phyloP scores from a whole-genome alignment of 805 yeast species.

The Kodamaea sagamina region DNA sequence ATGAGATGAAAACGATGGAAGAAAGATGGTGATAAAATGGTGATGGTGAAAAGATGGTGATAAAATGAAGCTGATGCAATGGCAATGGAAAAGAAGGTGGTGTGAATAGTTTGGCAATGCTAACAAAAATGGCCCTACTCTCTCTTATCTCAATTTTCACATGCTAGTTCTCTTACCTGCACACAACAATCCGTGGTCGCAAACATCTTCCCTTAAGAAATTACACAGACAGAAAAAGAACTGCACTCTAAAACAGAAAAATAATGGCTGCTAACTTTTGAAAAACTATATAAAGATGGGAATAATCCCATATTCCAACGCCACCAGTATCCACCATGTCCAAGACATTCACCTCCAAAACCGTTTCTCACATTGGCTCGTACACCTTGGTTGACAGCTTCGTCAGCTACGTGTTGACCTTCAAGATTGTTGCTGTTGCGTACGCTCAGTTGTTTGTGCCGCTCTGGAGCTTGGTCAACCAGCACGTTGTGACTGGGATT shows the following conservation, averaged over 20 bases:
- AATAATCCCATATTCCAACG: too few relatives aligned
- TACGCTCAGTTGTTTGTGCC: constrained; percentile 27
- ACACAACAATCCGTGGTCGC: neutral
- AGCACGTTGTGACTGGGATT: constrained; percentile 24
- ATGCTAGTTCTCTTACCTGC: neutral
- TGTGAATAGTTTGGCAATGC: too few relatives aligned
- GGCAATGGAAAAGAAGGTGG: too few relatives aligned
- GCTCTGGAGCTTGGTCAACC: constrained; percentile 22
- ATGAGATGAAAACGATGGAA: too few relatives aligned
- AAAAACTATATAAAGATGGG: constrained; percentile 14
- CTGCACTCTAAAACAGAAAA: constrained; percentile 3
- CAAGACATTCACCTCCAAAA: constrained; percentile 33
- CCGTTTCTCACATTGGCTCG: constrained; percentile 33
- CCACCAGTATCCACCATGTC: constrained; percentile 16
- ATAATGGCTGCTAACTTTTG: constrained; percentile 16
- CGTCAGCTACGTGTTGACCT: constrained; percentile 27
- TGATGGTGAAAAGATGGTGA: too few relatives aligned
- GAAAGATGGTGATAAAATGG: too few relatives aligned
- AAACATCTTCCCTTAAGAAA: neutral
- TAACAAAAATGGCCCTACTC: too few relatives aligned
- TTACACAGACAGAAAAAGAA: neutral
- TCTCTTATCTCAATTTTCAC: neutral
- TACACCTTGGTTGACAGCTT: constrained; percentile 32
- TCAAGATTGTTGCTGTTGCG: constrained; percentile 24
- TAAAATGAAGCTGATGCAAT: too few relatives aligned